Base-by-base conservation (phyloP, 495 filamentous ascomycete genomes). In the Neurospora cerealis region DNA sequence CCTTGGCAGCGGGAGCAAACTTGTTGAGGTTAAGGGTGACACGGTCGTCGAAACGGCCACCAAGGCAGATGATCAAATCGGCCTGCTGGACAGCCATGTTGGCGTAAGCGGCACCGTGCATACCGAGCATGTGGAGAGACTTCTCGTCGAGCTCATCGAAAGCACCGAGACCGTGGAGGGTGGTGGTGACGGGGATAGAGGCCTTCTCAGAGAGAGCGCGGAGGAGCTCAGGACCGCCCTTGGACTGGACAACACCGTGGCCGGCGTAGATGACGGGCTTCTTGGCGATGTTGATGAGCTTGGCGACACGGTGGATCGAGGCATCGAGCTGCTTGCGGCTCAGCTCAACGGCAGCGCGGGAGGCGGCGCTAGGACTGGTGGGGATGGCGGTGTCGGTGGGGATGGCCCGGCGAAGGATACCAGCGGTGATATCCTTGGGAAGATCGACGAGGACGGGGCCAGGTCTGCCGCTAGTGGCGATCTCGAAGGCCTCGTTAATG, bases 401-500 rank as follows among this genome's bases (percentile, higher is more conserved):
- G 73, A 94, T 93, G n/a, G 92, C 89, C 74, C 85, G 87, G 71
- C 87, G 76, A 34, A 93, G 82, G 48, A 91, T 83, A 73, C 88
- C 87, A 39, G 88, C 92, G 28, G 92, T 93, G 74, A 94, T 90
- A 80, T 94, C 92, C 79, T 93, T 93, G 71, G 92, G 92, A 48
- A 94, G 83, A 81, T 94, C 92, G 39, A 94, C 92, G 71, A 94
- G 86, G 3, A 94, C 92, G n/a, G 92, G 92, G 41, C 92, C 92
- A 9, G 92, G 92, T 37, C 92, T 84, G 39, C 92, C 92, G 72
- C 88, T 89, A 41, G 90, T 93, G 24, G 92, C 92, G 78, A 94
- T 94, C 82, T 94, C 91, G 79, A 94, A 94, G n/a, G 92, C 92
- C 80, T 94, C 92, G 77, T 93, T 93, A 77, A 94, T 94, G 62